A percentile compares a stretch with the other conserved stretches of the same genome.
Conservation (phyloP, 2,329 filamentous ascomycete species). For the Xylariaceae sp. region DNA sequence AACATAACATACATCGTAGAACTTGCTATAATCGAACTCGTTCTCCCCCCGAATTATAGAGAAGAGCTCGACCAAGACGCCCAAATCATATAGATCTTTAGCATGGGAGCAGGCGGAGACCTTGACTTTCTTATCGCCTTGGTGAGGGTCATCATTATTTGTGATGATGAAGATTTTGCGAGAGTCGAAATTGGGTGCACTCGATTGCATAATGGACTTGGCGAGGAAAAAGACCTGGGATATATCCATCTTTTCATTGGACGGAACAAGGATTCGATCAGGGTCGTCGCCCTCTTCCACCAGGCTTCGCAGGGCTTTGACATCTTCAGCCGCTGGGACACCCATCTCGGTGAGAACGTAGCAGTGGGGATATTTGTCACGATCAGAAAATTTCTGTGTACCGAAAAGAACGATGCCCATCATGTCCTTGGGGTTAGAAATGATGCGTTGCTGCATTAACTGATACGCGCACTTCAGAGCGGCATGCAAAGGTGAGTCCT, state of each 20-base stretch:
- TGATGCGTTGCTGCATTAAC: constrained; percentile 97
- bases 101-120: constrained; percentile 80
- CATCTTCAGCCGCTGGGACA: constrained; percentile 79
- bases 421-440: constrained; percentile 93
- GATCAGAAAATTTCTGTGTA: constrained; percentile 78
- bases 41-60: constrained; percentile 70
- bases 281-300: constrained; percentile 75
- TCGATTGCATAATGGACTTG: constrained; percentile 94
- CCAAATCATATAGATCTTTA: constrained; percentile 91
- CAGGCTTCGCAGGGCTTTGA: constrained; percentile 71
- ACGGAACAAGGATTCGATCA: constrained; percentile 64
- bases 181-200: constrained; percentile 89
- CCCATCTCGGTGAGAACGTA: constrained; percentile 88
- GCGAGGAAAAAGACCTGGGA: constrained; percentile 89
- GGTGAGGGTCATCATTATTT: constrained; percentile 84
- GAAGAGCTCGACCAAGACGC: constrained; percentile 88
- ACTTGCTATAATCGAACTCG: constrained; percentile 76
- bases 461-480: constrained; percentile 92
- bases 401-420: constrained; percentile 93
- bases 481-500: constrained; percentile 73
- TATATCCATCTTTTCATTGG: constrained; percentile 70
- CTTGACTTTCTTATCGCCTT: constrained; percentile 70
- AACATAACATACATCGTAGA: constrained; percentile 70
- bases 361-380: constrained; percentile 67
- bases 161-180: constrained; percentile 93